A percentile compares a stretch with the other conserved stretches of the same genome.
These are phyloP conservation scores for Suillus decipiens DNA, from an alignment of 768 basidiomycete species.

Conservation along the genomic window DNA sequence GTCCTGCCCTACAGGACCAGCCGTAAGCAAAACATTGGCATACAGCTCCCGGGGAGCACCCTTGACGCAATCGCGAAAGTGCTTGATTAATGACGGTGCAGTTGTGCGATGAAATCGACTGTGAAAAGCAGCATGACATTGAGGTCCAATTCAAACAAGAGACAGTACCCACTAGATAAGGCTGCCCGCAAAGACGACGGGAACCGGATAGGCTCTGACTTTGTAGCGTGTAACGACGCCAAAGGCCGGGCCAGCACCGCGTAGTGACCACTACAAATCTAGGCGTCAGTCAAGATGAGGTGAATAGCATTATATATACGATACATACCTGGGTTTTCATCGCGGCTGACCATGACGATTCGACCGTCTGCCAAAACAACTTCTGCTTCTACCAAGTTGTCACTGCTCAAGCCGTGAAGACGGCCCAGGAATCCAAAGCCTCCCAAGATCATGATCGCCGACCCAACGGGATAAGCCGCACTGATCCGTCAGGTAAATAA, in stretches of 20 bases:
- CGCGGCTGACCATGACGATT: conserved; percentile 77
- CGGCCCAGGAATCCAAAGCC: conserved; percentile 90
- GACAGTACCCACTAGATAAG: conserved; percentile 74
- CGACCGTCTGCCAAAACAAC: conserved; percentile 89
- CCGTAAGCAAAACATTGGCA: conserved; percentile 87
- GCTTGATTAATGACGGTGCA: conserved; percentile 83
- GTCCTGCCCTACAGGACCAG: conserved; percentile 81
- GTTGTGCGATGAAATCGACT: conserved; percentile 88
- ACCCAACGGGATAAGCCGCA: conserved; percentile 78
- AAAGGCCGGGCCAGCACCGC: conserved; percentile 81
- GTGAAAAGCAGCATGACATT: conserved; percentile 11
- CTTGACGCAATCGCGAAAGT: conserved; percentile 93
- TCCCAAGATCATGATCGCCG: conserved; percentile 81
- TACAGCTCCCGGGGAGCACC: conserved; percentile 86
- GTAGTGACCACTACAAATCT: conserved; percentile 90
- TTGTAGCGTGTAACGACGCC: conserved; percentile 91
- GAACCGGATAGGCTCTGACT: conserved; percentile 84
- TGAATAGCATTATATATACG: conserved; percentile 15
- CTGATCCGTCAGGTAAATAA: conserved; percentile 37
- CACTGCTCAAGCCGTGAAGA: conserved; percentile 82
- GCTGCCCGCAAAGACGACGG: conserved; percentile 90
- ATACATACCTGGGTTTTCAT: conserved; percentile 63
- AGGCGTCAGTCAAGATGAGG: conserved; percentile 3
- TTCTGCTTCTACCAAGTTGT: conserved; percentile 90
- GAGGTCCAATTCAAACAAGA: neutral